Evolutionary conservation across 805 yeast genomes (phyloP).

Genomic region (Candida loeiensis): DNA sequence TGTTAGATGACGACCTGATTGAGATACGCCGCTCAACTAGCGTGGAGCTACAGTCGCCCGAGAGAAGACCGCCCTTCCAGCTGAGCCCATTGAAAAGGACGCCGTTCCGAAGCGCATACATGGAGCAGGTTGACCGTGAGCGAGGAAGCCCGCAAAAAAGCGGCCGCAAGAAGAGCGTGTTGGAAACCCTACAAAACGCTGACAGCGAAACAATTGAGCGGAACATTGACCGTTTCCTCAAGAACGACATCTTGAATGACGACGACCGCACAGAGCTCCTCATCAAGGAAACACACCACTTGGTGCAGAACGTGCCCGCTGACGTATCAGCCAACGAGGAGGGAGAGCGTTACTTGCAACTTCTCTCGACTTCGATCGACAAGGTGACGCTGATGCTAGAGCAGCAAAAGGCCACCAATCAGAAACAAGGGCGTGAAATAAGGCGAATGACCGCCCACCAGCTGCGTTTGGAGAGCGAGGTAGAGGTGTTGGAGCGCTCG

Average conservation of each 20-base stretch:
- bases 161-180: neutral
- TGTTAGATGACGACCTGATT: slow-evolving; percentile 19
- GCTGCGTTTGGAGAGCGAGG: neutral
- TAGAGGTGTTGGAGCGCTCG: slow-evolving; percentile 4
- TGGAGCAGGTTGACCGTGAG: slow-evolving; percentile 15
- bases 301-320: slow-evolving; percentile 22
- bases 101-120: slow-evolving; percentile 20
- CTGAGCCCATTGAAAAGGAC: slow-evolving; percentile 12
- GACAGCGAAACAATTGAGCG: slow-evolving; percentile 12
- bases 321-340: slow-evolving; percentile 18
- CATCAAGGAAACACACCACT: slow-evolving; percentile 28
- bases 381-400: slow-evolving; percentile 18
- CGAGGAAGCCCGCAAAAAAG: slow-evolving; percentile 16
- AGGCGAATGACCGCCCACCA: neutral
- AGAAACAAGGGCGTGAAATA: slow-evolving; percentile 2
- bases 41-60: slow-evolving; percentile 9
- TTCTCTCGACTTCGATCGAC: slow-evolving; percentile 26
- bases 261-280: slow-evolving; percentile 20
- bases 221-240: slow-evolving; percentile 12
- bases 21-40: slow-evolving; percentile 13
- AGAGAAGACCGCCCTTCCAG: slow-evolving; percentile 7
- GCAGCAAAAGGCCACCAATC: slow-evolving; percentile 2
- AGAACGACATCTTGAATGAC: slow-evolving; percentile 8
- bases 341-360: slow-evolving; percentile 25
- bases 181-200: neutral